Conservation (phyloP, 768 basidiomycete genomes). For the Porpolomopsis calyptriformis region DNA sequence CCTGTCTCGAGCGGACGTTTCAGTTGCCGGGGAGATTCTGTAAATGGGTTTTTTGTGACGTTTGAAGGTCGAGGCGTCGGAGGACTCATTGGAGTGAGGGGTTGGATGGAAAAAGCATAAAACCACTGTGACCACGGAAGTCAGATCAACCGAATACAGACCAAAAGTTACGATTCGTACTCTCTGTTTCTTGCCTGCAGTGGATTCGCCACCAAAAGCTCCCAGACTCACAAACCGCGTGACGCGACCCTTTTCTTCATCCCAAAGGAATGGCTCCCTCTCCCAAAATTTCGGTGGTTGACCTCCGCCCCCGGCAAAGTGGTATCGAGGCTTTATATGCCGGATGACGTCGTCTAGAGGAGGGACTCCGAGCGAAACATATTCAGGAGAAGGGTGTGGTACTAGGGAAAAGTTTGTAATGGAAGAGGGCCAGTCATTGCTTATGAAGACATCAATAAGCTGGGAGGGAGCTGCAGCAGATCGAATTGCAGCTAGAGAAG, state of each 20-base stretch:
- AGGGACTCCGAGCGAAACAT: slow-evolving; percentile 35
- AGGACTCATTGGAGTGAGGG: slow-evolving; percentile 31
- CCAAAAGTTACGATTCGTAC: slow-evolving; percentile 33
- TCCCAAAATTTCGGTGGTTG: slow-evolving; percentile 85
- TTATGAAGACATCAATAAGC: slow-evolving; percentile 71
- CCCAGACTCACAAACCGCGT: slow-evolving; percentile 82
- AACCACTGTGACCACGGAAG: slow-evolving; percentile 60
- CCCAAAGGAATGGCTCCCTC: slow-evolving; percentile 85
- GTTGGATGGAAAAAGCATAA: slow-evolving; percentile 85
- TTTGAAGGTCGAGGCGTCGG: slow-evolving; percentile 44
- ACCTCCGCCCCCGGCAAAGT: slow-evolving; percentile 63
- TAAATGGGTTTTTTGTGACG: slow-evolving; percentile 62
- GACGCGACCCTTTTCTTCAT: slow-evolving; percentile 53
- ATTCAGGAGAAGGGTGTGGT: slow-evolving; percentile 38
- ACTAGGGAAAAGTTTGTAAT: slow-evolving; percentile 51
- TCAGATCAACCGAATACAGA: background rate
- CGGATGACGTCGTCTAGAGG: slow-evolving; percentile 57
- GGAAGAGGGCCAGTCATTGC: slow-evolving; percentile 64
- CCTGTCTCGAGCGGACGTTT: slow-evolving; percentile 49
- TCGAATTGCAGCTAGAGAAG: slow-evolving; percentile 59
- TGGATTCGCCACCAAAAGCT: slow-evolving; percentile 61
- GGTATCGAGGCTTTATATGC: slow-evolving; percentile 73
- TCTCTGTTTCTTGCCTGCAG: slow-evolving; percentile 69
- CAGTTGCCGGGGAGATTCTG: slow-evolving; percentile 25
- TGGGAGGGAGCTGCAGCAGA: slow-evolving; percentile 51